phyloP scores from a whole-genome alignment of 2,329 filamentous ascomycete species.

The Capronia epimyces region DNA sequence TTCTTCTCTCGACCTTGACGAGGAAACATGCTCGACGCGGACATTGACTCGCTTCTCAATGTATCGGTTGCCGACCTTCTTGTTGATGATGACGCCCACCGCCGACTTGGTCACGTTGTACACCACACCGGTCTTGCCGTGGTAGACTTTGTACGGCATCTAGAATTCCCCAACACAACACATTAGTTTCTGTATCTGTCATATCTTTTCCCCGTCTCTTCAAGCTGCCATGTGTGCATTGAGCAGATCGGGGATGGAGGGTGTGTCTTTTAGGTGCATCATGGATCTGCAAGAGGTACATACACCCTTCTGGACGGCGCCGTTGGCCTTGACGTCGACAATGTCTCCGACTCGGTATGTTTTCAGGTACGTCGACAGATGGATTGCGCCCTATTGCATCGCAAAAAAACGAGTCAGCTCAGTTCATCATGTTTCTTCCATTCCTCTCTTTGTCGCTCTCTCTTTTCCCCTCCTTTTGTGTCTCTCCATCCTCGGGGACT shows the following conservation, averaged over 20 bases:
- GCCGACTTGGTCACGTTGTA: conserved; percentile 99
- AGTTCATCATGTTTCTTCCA: background rate
- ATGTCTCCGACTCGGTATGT: conserved; percentile 81
- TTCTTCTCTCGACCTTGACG: conserved; percentile 92
- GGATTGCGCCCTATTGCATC: conserved; percentile 63
- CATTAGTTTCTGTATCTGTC: conserved; percentile 14
- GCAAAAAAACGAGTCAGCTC: conserved; percentile 8
- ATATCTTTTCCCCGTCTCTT: background rate
- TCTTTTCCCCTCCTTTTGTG: background rate
- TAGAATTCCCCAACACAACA: conserved; percentile 37
- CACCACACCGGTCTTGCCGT: conserved; percentile 96
- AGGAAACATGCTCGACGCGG: conserved; percentile 92
- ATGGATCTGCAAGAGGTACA: background rate
- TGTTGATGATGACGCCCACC: conserved; percentile 98
- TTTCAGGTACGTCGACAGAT: conserved; percentile 84
- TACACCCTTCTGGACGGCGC: conserved; percentile 90
- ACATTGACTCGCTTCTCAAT: conserved; percentile 99
- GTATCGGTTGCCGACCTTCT: conserved; percentile 99
- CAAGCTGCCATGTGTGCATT: no score
- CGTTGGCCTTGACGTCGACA: conserved; percentile 97
- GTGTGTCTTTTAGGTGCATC: background rate
- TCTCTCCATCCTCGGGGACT: background rate
- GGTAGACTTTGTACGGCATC: conserved; percentile 99
- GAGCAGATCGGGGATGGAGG: background rate
- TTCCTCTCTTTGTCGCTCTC: background rate